Percentiles rank a stretch among this genome's conserved stretches.
Evolutionary conservation across 495 filamentous ascomycete species (phyloP).

Genomic region (Ramalina intermedia): DNA sequence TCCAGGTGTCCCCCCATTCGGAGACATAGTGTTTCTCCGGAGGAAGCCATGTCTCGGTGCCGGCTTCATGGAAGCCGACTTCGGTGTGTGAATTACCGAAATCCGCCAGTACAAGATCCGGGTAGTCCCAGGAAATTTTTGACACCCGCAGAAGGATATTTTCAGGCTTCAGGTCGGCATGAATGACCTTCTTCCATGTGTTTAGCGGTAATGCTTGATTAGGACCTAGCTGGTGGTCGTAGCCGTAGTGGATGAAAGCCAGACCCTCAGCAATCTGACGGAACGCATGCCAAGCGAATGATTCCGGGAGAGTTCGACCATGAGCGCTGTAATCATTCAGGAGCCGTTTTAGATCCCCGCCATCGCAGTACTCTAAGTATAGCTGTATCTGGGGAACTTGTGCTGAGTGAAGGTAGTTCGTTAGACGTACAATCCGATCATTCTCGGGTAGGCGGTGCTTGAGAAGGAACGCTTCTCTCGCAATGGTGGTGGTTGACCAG

Average conservation of each 20-base stretch:
- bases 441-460: slow-evolving; percentile 2
- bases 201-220: not conserved
- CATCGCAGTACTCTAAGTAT: slow-evolving; percentile 9
- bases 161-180: slow-evolving; percentile 9
- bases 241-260: slow-evolving; percentile 8
- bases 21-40: slow-evolving; percentile 2
- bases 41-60: slow-evolving; percentile 2
- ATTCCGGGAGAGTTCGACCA: not conserved
- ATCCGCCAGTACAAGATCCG: slow-evolving; percentile 7
- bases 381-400: slow-evolving; percentile 3
- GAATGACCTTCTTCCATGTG: slow-evolving; percentile 5
- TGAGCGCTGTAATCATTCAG: not conserved
- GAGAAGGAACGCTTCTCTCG: slow-evolving; percentile 1
- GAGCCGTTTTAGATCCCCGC: slow-evolving; percentile 3
- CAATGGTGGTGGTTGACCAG: too few relatives aligned
- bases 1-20: slow-evolving; percentile 6
- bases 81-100: slow-evolving; percentile 2
- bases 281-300: slow-evolving; percentile 9
- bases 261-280: slow-evolving; percentile 6
- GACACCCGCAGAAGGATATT: slow-evolving; percentile 7
- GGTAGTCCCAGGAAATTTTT: not conserved
- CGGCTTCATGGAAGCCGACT: not conserved
- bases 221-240: not conserved
- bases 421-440: slow-evolving; percentile 4
- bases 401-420: not conserved